phyloP scores from a whole-genome alignment of 139 green algal species.

The Picochlorum sp. region DNA sequence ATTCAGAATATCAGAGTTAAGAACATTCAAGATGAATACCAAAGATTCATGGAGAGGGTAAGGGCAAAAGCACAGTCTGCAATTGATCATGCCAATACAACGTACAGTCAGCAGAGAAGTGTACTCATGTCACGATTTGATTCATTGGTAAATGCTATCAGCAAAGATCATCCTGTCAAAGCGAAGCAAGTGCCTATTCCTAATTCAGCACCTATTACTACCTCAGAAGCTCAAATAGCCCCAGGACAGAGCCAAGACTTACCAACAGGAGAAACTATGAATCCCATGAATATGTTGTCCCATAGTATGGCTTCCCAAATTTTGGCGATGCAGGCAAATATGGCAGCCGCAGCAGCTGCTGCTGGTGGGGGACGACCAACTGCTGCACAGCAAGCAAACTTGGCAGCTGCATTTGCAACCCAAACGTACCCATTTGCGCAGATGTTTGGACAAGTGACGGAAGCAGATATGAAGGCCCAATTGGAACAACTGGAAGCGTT shows the following conservation, averaged over 20 bases:
- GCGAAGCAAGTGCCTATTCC: not conserved
- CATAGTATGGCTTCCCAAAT: constrained; percentile 25
- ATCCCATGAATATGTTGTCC: constrained; percentile 20
- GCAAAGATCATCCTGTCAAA: not conserved
- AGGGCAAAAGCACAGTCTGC: constrained; percentile 61
- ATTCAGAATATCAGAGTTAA: constrained; percentile 56
- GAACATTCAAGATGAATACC: constrained; percentile 74
- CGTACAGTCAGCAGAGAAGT: constrained; percentile 50
- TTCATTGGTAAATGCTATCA: constrained; percentile 27
- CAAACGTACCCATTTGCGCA: not conserved
- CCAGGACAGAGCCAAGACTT: not conserved
- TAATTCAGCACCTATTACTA: too few species aligned
- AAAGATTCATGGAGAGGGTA: constrained; percentile 74
- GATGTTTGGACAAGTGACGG: not conserved
- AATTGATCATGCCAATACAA: constrained; percentile 68
- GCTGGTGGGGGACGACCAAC: not conserved
- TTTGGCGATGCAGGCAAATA: constrained; percentile 9
- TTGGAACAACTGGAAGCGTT: constrained; percentile 5
- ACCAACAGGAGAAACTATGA: not conserved
- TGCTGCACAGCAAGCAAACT: not conserved
- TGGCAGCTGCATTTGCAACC: not conserved
- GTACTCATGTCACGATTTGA: constrained; percentile 50
- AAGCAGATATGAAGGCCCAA: constrained; percentile 17
- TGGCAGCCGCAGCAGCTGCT: not conserved
- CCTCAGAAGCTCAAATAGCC: too few species aligned